Base-by-base conservation (phyloP, 257 asterid species). In the Fraxinus cuspidata region DNA sequence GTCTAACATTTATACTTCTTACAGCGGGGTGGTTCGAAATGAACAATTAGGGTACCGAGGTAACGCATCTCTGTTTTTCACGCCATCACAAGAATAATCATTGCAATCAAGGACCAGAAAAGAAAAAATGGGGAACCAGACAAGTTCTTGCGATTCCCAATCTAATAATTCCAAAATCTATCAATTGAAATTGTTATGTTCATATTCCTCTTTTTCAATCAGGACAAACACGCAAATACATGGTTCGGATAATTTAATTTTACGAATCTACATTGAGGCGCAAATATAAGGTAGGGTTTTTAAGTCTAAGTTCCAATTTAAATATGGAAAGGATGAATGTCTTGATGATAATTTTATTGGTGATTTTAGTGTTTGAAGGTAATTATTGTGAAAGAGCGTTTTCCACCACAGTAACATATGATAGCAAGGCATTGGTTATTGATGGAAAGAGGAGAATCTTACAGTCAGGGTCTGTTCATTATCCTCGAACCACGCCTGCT, bases 381-480 rank as follows among this genome's bases (percentile, higher is more conserved):
- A 74, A 72, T 77, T 77, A 74, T 49, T 82, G 76, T 40, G 78
- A 63, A 58, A 83, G 73, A 49, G 91, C 86, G 78, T 71, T 64
- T 75, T 87, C 94, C 7, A 77, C 80, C 4, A 83, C 80, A 2
- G 95, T 92, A 35, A 84, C 82, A 0, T 90, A 92, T 71, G 97
- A 92, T 85, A 88, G 88, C 60, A 90, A 80, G 80, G 93, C 97
- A 32, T 75, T 92, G 71, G 82, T 92, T 21, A 89, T 92, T 73
- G 91, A 91, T 87, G 97, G 97, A 44, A 89, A 85, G 82, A 82
- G 95, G 85, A 86, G 95, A 82, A 80, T 92, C 47, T 74, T 92
- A 84, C 93, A 91, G 83, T 92, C 97, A 12, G 97, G 97, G 6
- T 92, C 97, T 56, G 83, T 92, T 73, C 97, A 92, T 84, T 92